Evolutionary conservation across 2,329 filamentous ascomycete species (phyloP).

Genomic region (Calonectria naviculata): DNA sequence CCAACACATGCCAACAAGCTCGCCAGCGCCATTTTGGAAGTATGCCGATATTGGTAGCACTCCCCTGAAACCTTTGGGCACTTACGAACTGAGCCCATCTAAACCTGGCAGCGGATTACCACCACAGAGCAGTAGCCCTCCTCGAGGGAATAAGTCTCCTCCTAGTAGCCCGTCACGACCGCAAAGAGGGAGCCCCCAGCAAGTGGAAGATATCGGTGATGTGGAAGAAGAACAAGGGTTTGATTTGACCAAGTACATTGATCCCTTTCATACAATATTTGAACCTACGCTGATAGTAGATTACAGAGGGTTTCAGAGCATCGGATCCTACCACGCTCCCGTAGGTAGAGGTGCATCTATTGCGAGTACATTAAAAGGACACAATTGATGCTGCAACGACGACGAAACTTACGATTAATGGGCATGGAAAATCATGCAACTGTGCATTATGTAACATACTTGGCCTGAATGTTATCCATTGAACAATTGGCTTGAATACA

Average conservation of each 20-base stretch:
- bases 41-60: slow-evolving; percentile 83
- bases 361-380: slow-evolving; percentile 52
- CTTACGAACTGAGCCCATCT: slow-evolving; percentile 69
- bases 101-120: slow-evolving; percentile 57
- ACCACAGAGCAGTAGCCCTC: slow-evolving; percentile 70
- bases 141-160: slow-evolving; percentile 61
- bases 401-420: slow-evolving; percentile 14
- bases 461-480: slow-evolving; percentile 16
- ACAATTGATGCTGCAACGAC: slow-evolving; percentile 15
- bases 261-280: not conserved
- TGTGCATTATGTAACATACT: not conserved
- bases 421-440: not conserved
- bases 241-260: slow-evolving; percentile 67
- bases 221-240: slow-evolving; percentile 64
- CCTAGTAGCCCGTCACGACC: slow-evolving; percentile 62
- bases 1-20: slow-evolving; percentile 87
- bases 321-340: slow-evolving; percentile 70
- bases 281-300: slow-evolving; percentile 22
- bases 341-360: slow-evolving; percentile 59
- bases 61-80: slow-evolving; percentile 63
- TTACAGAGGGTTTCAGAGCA: slow-evolving; percentile 71
- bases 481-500: slow-evolving; percentile 6
- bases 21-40: slow-evolving; percentile 89
- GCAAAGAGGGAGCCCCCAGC: slow-evolving; percentile 44
- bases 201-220: slow-evolving; percentile 45